Evolutionary conservation across 1,284 basidiomycete genomes (phyloP), one percentile per base, ranked within the genome.

Genomic region (Boletellus sp.): DNA sequence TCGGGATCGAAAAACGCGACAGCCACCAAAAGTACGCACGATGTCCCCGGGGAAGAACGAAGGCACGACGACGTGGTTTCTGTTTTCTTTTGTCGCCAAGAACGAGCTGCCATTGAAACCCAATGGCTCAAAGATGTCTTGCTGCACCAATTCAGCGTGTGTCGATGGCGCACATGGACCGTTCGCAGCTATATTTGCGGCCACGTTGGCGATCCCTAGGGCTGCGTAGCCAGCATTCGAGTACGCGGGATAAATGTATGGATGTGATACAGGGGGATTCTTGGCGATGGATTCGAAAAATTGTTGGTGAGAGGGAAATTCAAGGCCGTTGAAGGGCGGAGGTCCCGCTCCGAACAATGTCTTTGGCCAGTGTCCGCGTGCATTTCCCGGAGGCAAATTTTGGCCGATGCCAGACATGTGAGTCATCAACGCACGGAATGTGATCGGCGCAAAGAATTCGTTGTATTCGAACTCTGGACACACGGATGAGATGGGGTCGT

Each of bases 391-490:
- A 47, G 79, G 77, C 60, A 71, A 74, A 54, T 80, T 76, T 35
- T 71, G 62, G 5, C 77, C 77, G 15, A 80, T 60, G 10, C 79
- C 77, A 22, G 74, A 71, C 60, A 77, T 70, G 57, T 81, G 78
- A 48, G 66, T 75, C 21, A 76, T 74, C 16, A 79, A 63, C 54
- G 74, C 67, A 36, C 70, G 71, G n/a, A 78, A 64, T 1, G 77
- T 78, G 32, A 80, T 70, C 5, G 73, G 73, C 3, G 58, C 48
- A 7, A 61, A 56, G 30, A 61, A 63, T 26, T 47, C 51, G 44
- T 61, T 59, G 37, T 61, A 63, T 28, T 8, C 43, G 2, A 65
- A 61, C 16, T 60, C 49, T 12, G 60, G 58, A 26, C 47, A 65
- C 3, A 63, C 56, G 5, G 60, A 61, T 7, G 62, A 59, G 28